Evolutionary conservation across 345 rosid species (phyloP).

Genomic region (Pseudoturritis turrita): DNA sequence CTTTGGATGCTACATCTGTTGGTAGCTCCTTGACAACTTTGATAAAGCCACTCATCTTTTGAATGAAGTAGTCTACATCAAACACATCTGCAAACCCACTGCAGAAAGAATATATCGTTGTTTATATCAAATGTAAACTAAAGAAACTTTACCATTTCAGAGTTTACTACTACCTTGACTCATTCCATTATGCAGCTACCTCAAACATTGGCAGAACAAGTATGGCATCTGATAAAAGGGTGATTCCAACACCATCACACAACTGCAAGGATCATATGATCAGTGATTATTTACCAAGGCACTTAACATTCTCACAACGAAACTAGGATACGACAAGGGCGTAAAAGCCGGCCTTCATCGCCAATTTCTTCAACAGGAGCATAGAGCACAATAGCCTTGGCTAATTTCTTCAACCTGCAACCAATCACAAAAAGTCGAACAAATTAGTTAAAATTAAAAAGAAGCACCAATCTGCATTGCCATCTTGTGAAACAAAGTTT

Average conservation of each 20-base stretch:
- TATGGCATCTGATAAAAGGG: slow-evolving; percentile 83
- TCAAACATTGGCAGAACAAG: slow-evolving; percentile 92
- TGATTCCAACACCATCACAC: slow-evolving; percentile 88
- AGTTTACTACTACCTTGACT: slow-evolving; percentile 65
- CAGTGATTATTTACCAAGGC: not conserved
- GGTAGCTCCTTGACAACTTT: slow-evolving; percentile 67
- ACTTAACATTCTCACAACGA: no score
- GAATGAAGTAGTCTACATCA: slow-evolving; percentile 84
- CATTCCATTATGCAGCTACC: slow-evolving; percentile 95
- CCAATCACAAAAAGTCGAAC: no score
- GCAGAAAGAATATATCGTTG: not conserved
- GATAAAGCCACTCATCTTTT: slow-evolving; percentile 58
- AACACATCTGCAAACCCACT: slow-evolving; percentile 97
- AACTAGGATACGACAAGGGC: no score
- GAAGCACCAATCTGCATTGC: no score
- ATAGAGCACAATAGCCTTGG: no score
- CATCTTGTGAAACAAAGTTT: no score
- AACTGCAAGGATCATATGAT: slow-evolving; percentile 49
- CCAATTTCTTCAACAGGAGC: no score
- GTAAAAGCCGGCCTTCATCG: no score
- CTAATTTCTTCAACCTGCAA: no score
- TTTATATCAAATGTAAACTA: not conserved
- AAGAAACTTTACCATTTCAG: no score
- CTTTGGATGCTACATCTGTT: slow-evolving; percentile 53
- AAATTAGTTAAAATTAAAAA: no score